phyloP scores from a whole-genome alignment of 257 asterid genomes.

The Solanum pinnatisectum region DNA sequence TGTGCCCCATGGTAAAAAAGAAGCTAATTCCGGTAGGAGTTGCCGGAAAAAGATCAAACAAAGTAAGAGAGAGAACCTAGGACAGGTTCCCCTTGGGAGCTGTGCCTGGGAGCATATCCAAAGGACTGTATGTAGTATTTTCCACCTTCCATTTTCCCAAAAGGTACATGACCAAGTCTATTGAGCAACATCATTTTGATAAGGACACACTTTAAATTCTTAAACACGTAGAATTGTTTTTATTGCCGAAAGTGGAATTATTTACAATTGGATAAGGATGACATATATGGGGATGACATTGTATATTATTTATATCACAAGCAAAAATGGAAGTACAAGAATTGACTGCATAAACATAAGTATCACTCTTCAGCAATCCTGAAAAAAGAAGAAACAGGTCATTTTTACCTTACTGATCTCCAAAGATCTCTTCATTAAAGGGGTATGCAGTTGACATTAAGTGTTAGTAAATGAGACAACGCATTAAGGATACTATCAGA shows the following conservation, averaged over 20 bases:
- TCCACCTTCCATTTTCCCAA: no score
- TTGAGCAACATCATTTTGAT: no score
- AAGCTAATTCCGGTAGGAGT: no score
- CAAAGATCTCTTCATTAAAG: background rate
- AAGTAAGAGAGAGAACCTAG: no score
- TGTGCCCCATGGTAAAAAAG: background rate
- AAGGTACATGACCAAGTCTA: no score
- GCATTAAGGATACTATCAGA: background rate
- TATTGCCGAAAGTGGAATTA: no score
- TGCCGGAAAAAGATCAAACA: no score
- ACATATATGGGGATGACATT: background rate
- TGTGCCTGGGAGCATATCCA: no score
- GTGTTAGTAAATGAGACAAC: background rate
- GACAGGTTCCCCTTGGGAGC: no score
- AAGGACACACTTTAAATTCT: no score
- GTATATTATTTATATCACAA: background rate
- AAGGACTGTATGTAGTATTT: no score
- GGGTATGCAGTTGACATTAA: background rate
- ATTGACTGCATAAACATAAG: background rate
- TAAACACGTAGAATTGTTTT: no score
- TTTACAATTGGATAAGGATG: background rate
- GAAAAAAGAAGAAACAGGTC: background rate
- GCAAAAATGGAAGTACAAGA: background rate
- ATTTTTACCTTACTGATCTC: background rate
- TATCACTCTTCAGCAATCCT: background rate